Conservation (phyloP, 495 filamentous ascomycete species). For the Cercophora scortea region DNA sequence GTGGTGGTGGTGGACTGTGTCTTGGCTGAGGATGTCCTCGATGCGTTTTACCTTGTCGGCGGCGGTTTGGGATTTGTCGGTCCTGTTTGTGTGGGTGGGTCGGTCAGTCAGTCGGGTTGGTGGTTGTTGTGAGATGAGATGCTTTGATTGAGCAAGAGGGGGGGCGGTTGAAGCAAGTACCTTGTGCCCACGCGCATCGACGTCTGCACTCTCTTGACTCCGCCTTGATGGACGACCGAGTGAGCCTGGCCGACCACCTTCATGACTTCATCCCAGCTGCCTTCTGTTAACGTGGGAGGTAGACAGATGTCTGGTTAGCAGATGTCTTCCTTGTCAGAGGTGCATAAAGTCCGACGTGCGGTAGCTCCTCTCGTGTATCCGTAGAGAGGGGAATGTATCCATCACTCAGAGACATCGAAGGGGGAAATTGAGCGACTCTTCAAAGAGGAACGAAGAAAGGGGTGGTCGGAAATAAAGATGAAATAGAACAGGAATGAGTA, state of each 20-base stretch:
- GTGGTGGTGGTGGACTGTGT: background rate
- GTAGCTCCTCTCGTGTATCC: too few species aligned
- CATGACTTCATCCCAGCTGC: constrained; percentile 86
- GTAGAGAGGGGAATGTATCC: too few species aligned
- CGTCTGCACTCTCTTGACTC: constrained; percentile 75
- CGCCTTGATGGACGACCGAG: constrained; percentile 70
- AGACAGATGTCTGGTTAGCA: too few species aligned
- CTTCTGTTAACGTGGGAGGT: constrained; percentile 50
- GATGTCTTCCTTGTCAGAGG: too few species aligned
- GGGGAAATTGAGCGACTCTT: too few species aligned
- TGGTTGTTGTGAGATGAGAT: too few species aligned
- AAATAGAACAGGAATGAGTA: too few species aligned
- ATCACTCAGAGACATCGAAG: too few species aligned
- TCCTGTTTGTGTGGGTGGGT: constrained; percentile 25
- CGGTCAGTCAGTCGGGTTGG: background rate
- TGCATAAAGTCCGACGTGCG: too few species aligned
- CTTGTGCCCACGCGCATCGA: constrained; percentile 83
- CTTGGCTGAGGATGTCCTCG: constrained; percentile 29
- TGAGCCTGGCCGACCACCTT: constrained; percentile 86
- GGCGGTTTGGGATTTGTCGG: constrained; percentile 42
- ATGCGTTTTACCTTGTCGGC: constrained; percentile 40
- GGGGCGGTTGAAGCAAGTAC: constrained; percentile 27
- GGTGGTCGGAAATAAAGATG: too few species aligned
- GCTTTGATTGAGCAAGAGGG: background rate
- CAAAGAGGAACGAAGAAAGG: too few species aligned